These are phyloP conservation scores for Aspergillus olivimuriae DNA, from an alignment of 495 filamentous ascomycete genomes.

Conservation along the genomic window DNA sequence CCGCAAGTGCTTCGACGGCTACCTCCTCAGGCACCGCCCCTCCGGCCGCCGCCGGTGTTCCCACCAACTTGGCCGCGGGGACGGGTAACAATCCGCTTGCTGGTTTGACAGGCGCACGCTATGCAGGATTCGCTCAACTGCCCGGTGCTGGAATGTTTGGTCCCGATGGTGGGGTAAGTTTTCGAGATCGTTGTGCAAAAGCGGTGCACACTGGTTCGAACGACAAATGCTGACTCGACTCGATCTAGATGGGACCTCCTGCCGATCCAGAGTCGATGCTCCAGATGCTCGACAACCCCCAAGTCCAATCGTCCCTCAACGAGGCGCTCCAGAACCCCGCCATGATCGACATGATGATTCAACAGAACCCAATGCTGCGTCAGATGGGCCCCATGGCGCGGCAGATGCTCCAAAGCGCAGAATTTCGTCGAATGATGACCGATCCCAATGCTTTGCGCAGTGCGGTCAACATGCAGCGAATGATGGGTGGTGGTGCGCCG, in stretches of 20 bases:
- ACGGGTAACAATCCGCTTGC: slow-evolving; percentile 88
- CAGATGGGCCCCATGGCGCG: slow-evolving; percentile 74
- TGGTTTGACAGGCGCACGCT: slow-evolving; percentile 86
- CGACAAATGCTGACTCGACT: not conserved
- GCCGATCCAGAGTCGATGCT: slow-evolving; percentile 74
- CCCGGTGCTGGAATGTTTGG: slow-evolving; percentile 89
- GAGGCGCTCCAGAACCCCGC: slow-evolving; percentile 91
- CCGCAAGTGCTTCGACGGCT: slow-evolving; percentile 40
- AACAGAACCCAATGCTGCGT: slow-evolving; percentile 80
- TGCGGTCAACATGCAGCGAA: slow-evolving; percentile 70
- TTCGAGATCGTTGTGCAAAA: too few relatives aligned
- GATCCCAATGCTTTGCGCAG: slow-evolving; percentile 77
- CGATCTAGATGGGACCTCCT: slow-evolving; percentile 77
- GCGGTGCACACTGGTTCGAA: too few relatives aligned
- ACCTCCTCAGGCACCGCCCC: slow-evolving; percentile 44
- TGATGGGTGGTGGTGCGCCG: slow-evolving; percentile 52
- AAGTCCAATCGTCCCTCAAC: slow-evolving; percentile 75
- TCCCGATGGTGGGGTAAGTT: slow-evolving; percentile 90
- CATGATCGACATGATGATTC: slow-evolving; percentile 88
- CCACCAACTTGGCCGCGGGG: slow-evolving; percentile 85
- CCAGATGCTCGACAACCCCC: slow-evolving; percentile 79
- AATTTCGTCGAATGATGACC: slow-evolving; percentile 92
- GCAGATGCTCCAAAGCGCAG: slow-evolving; percentile 75
- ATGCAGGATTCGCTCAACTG: slow-evolving; percentile 85
- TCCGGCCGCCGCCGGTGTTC: slow-evolving; percentile 54